A percentile compares a stretch with the other conserved stretches of the same genome.
Conservation (phyloP, 805 yeast species). For the Ogataea polymorpha region DNA sequence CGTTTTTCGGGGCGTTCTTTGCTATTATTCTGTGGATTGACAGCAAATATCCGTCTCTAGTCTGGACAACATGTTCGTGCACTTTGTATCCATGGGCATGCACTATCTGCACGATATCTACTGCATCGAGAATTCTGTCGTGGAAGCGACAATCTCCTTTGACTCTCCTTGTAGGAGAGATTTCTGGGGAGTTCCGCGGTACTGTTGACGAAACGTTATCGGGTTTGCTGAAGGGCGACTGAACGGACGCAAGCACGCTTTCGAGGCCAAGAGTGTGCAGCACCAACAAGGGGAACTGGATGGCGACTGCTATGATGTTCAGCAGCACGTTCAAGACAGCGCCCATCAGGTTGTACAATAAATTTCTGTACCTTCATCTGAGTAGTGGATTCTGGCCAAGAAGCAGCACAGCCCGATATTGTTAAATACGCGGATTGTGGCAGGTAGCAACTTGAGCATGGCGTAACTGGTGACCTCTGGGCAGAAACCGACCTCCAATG, state of each 20-base stretch:
- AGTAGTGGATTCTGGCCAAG: not conserved
- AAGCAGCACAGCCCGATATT: too few species aligned
- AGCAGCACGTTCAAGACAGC: not conserved
- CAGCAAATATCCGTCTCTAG: conserved; percentile 75
- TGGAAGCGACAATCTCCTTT: conserved; percentile 8
- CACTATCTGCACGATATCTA: conserved; percentile 33
- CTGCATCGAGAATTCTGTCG: conserved; percentile 22
- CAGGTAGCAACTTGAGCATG: too few species aligned
- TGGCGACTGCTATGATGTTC: conserved; percentile 10
- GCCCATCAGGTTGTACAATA: not conserved
- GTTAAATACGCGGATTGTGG: too few species aligned
- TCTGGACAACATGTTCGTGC: conserved; percentile 75
- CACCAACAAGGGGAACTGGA: conserved; percentile 24
- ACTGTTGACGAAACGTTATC: conserved; percentile 19
- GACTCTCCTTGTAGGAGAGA: not conserved
- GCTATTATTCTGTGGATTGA: conserved; percentile 63
- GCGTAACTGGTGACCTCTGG: too few species aligned
- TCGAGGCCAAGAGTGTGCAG: conserved; percentile 24
- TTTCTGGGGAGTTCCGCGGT: not conserved
- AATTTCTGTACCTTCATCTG: too few species aligned
- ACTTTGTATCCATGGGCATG: conserved; percentile 55
- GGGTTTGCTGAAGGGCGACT: conserved; percentile 18
- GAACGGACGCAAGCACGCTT: conserved; percentile 13
- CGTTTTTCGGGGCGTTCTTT: not conserved
- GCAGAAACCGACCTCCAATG: too few species aligned